phyloP scores from a whole-genome alignment of 768 basidiomycete species.

The Dioszegia hungarica region DNA sequence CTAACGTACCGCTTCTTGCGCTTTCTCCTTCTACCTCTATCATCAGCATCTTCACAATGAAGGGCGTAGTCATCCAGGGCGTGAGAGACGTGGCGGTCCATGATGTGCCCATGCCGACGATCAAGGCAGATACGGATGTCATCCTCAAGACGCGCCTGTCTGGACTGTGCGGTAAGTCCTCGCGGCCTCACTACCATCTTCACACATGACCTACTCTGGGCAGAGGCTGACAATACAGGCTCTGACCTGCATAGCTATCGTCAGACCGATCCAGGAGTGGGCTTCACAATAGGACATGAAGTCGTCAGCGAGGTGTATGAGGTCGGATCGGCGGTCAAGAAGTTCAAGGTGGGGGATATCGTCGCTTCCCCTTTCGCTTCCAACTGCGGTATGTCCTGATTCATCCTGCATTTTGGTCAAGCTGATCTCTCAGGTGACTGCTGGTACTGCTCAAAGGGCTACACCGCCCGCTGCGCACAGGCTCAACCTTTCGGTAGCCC shows the following conservation, averaged over 20 bases:
- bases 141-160: conserved; percentile 33
- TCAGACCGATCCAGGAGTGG: conserved; percentile 8
- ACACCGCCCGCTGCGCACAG: conserved; percentile 37
- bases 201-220: too few species aligned
- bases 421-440: conserved; percentile 26
- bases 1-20: too few species aligned
- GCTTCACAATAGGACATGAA: conserved; percentile 39
- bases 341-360: conserved; percentile 45
- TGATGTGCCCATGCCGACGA: conserved; percentile 20
- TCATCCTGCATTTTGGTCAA: background rate
- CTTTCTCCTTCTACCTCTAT: too few species aligned
- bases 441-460: conserved; percentile 38
- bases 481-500: conserved; percentile 34
- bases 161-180: conserved; percentile 36
- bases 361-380: conserved; percentile 47
- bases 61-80: conserved; percentile 28
- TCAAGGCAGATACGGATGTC: conserved; percentile 24
- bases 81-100: conserved; percentile 18
- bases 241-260: conserved; percentile 40
- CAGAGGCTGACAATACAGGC: conserved; percentile 14
- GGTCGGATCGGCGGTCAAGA: conserved; percentile 38
- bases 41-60: conserved; percentile 16
- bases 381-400: conserved; percentile 28
- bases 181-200: background rate
- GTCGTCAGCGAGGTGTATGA: conserved; percentile 27